A percentile compares a stretch with the other conserved stretches of the same genome.
These are phyloP conservation scores for Choanephora cucurbitarum DNA, from an alignment of 371 early-diverging fungal genomes.

Conservation along the genomic window DNA sequence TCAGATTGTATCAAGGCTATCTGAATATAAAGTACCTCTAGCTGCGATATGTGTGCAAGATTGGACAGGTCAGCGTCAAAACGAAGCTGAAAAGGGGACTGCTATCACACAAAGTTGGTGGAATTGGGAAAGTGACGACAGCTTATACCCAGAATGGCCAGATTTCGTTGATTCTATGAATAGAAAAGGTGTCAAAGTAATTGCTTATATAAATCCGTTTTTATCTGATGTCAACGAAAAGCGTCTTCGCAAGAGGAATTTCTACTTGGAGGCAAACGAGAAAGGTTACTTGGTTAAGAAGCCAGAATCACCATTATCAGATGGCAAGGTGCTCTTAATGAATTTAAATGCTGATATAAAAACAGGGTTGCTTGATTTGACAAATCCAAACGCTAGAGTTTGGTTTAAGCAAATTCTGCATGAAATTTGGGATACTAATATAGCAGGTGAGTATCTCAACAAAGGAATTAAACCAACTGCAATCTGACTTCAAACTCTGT, in stretches of 20 bases:
- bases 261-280: constrained; percentile 37
- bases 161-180: constrained; percentile 33
- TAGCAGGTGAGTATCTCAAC: constrained; percentile 30
- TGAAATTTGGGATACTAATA: constrained; percentile 32
- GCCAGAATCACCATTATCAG: constrained; percentile 16
- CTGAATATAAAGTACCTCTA: constrained; percentile 33
- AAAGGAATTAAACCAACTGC: not conserved
- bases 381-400: constrained; percentile 39
- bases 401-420: constrained; percentile 49
- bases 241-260: constrained; percentile 24
- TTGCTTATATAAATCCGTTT: constrained; percentile 49
- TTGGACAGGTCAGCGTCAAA: constrained; percentile 50
- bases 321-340: constrained; percentile 17
- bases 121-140: constrained; percentile 53
- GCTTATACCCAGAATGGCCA: constrained; percentile 49
- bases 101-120: constrained; percentile 45
- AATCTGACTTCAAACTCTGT: not conserved
- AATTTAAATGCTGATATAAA: constrained; percentile 24
- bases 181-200: constrained; percentile 23
- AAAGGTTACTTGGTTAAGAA: constrained; percentile 37
- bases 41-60: constrained; percentile 52
- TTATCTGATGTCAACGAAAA: constrained; percentile 33
- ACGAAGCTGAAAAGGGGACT: constrained; percentile 22
- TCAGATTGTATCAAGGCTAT: constrained; percentile 29
- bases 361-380: constrained; percentile 45